Base-by-base conservation (phyloP, 768 basidiomycete species). In the Lentinula boryana region DNA sequence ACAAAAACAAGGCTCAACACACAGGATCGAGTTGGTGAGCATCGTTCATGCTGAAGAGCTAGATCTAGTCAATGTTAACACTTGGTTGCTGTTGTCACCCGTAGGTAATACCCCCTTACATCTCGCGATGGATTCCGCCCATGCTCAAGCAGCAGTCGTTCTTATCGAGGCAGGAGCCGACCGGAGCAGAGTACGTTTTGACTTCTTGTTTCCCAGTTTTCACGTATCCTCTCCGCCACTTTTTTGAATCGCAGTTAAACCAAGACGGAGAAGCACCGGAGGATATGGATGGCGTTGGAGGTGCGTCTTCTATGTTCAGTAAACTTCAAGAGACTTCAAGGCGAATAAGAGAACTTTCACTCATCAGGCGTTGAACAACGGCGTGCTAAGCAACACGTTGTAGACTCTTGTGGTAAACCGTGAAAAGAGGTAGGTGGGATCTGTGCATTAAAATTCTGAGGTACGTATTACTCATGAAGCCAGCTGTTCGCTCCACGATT, bases 131-230 rank as follows among this genome's bases (percentile, higher is more conserved):
- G 96, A 99, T 68, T 94, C 91, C 58, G 96, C 88, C 16, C 91
- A 98, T 69, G 96, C 92, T 13, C 88, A 93, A 69, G 90, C 87
- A 15, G 96, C 96, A 9, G 90, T 94, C 2, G 72, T 90, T 54
- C 80, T 99, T 55, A 96, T 99, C 62, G 93, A 96, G 70, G 95
- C 93, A 50, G 96, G 96, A 18, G 95, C 95, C 7, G 96, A 98
- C 78, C 86, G 96, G 33, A 83, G 83, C 65, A 81, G 92, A 66
- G 95, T 95, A 74, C 63, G 61, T 63, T 61, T 56, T 53, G 60
- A 18, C 31, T 59, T 5, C 46, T 58, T 43, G 49, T 68, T 59
- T 63, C 61, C 60, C 35, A 1, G 31, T 46, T 23, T 44, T 33
- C 6, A 23, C 31, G 51, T 35, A 54, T 18, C 48, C 56, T 59